Percentiles rank a stretch among this genome's conserved stretches.
These are phyloP conservation scores for Sporothrix sp. DNA, from an alignment of 2,329 filamentous ascomycete genomes.

Conservation along the genomic window DNA sequence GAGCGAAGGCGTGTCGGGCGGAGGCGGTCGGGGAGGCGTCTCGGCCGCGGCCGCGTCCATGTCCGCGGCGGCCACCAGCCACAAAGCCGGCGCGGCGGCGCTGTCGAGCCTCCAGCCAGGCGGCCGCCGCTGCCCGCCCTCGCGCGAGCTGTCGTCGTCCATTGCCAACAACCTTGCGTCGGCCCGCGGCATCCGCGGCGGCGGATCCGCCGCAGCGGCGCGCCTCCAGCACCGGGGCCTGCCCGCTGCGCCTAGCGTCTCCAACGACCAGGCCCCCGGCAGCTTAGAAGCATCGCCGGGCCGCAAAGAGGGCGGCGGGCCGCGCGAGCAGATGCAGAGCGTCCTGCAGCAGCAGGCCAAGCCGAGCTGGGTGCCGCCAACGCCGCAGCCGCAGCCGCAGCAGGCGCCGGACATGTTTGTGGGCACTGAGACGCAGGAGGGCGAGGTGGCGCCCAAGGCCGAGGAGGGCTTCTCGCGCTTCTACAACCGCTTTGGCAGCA, in stretches of 20 bases:
- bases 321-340: constrained; percentile 44
- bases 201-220: constrained; percentile 23
- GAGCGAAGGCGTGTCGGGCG: background rate
- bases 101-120: constrained; percentile 18
- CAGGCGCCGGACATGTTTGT: constrained; percentile 22
- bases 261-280: constrained; percentile 62
- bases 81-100: constrained; percentile 10
- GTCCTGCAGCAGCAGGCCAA: constrained; percentile 44
- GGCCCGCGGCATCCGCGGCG: constrained; percentile 61
- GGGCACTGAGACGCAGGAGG: constrained; percentile 20
- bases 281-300: constrained; percentile 44
- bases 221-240: constrained; percentile 51
- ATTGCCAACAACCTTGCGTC: constrained; percentile 84
- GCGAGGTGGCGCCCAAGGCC: constrained; percentile 23
- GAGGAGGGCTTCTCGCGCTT: constrained; percentile 85
- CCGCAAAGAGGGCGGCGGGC: constrained; percentile 38
- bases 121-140: constrained; percentile 40
- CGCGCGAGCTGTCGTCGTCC: constrained; percentile 65
- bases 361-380: constrained; percentile 39
- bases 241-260: constrained; percentile 61
- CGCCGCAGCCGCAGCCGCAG: constrained; percentile 23
- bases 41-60: constrained; percentile 2
- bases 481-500: constrained; percentile 81
- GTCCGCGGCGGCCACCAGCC: constrained; percentile 22
- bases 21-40: background rate